Evolutionary conservation across 2,329 filamentous ascomycete genomes (phyloP), one percentile per base, ranked within the genome.

Genomic region (Incumbomyces lentus): DNA sequence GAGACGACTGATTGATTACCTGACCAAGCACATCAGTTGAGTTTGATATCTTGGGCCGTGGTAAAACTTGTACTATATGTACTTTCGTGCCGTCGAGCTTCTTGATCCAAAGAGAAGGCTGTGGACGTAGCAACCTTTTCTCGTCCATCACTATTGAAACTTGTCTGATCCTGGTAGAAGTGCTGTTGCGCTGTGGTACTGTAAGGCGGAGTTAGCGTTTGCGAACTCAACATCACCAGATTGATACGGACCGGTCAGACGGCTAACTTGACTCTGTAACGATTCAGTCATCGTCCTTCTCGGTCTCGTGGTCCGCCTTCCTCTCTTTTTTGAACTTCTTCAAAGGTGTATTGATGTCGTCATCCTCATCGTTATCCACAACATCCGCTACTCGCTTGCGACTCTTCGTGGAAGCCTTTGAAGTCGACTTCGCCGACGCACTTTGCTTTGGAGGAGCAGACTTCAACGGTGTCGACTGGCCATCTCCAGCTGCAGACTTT

Each of bases 281-380:
- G 31, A 19, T 43, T 29, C 16, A 34, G 43, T 48, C 38, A 7
- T 32, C 29, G 3, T 36, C 31, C 18, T 33, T 5, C 12, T 17
- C 18, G 14, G 16, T n/a, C 35, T 39, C 40, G 29, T 8, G 18
- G n/a, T 30, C 18, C 35, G 64, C 66, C 0, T 61, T 33, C 17
- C 16, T 26, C 44, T 42, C 40, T 31, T 37, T 36, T 36, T 41
- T 37, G 6, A 6, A 29, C 19, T 37, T 37, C 18, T 37, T 38
- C 16, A 18, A n/a, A 11, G 40, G 32, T 29, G 43, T 45, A 11
- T 42, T 30, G 19, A n/a, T 18, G 13, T 17, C 17, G 17, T 32
- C 26, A 5, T 44, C 41, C 3, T 19, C 11, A n/a, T 22, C 32
- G n/a, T 44, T 16, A 7, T 14, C 31, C 4, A 30, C 18, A 19